These are phyloP conservation scores for Flammula alnicola DNA, from an alignment of 1,284 basidiomycete species.

Conservation along the genomic window DNA sequence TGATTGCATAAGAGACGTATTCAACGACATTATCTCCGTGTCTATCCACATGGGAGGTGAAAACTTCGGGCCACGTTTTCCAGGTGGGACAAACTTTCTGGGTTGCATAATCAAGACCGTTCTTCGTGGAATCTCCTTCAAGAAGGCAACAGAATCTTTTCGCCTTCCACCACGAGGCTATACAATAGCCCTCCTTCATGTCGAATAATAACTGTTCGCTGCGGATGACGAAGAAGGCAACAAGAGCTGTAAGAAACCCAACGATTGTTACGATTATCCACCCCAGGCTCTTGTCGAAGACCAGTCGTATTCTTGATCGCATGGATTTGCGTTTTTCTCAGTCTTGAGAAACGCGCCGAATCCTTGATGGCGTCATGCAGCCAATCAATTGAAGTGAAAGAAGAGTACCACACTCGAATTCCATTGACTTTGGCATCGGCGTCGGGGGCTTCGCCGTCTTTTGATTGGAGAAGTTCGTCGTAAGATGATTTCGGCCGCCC, in stretches of 20 bases:
- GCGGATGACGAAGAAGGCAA: slow-evolving; percentile 88
- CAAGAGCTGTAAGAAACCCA: slow-evolving; percentile 81
- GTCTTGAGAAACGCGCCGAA: slow-evolving; percentile 74
- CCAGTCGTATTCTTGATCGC: slow-evolving; percentile 72
- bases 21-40: slow-evolving; percentile 54
- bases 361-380: slow-evolving; percentile 94
- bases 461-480: slow-evolving; percentile 54
- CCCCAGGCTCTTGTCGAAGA: slow-evolving; percentile 83
- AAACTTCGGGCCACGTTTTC: slow-evolving; percentile 72
- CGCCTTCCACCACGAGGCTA: slow-evolving; percentile 71
- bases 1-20: slow-evolving; percentile 73
- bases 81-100: slow-evolving; percentile 69
- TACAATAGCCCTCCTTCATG: slow-evolving; percentile 90
- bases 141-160: slow-evolving; percentile 82
- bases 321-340: slow-evolving; percentile 68
- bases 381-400: slow-evolving; percentile 87
- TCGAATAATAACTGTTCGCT: slow-evolving; percentile 94
- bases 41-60: slow-evolving; percentile 35
- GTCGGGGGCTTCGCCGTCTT: slow-evolving; percentile 47
- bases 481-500: slow-evolving; percentile 75
- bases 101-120: slow-evolving; percentile 25
- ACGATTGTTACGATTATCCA: slow-evolving; percentile 93
- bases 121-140: no score
- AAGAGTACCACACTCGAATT: slow-evolving; percentile 91
- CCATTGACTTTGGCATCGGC: slow-evolving; percentile 79